Base-by-base conservation (phyloP, 2,329 filamentous ascomycete genomes). In the Fusarium tuaranense region DNA sequence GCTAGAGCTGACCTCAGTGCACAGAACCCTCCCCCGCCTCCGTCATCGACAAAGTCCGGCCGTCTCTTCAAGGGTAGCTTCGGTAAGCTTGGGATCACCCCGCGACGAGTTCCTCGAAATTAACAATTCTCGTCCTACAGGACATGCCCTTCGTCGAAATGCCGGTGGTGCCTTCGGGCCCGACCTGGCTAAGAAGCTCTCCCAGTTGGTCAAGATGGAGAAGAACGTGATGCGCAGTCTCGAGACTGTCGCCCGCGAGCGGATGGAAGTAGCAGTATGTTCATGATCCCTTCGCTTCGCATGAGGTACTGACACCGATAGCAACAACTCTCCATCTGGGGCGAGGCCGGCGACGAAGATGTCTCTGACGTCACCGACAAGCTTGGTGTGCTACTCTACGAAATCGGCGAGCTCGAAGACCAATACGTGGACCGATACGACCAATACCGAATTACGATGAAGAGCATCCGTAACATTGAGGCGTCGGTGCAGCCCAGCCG, bases 211-310 rank as follows among this genome's bases (percentile, higher is more conserved):
- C 74, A 99, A 99, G 91, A 99, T 99, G 97, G 97, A 99, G 88
- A 99, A 99, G 92, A 98, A 99, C 83, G 94, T 98, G 67, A 99
- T 99, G 97, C 95, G 97, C 84, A 98, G 95, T 83, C 92, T 98
- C 89, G 97, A 99, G 83, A 89, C 95, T 60, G 97, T 98, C 64
- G 95, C 95, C 55, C 93, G 95, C 81, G 97, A 99, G 88, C 92
- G 97, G 79, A 98, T 98, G 95, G 97, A 98, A 81, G 96, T 98
- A 77, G 97, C 97, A 81, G 95, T 98, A 93, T 81, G 94, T 89
- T 25, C 44, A 6, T 22, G 12, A 9, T 14, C 7, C 16, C 32
- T 16, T n/a, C 7, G 7, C 14, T 10, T 12, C 7, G 2, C 12
- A 13, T 14, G n/a, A 9, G 14, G 41, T 14, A 68, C 76, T 80